These are phyloP conservation scores for Vicia sativa DNA, from an alignment of 306 rosid genomes.

Conservation along the genomic window DNA sequence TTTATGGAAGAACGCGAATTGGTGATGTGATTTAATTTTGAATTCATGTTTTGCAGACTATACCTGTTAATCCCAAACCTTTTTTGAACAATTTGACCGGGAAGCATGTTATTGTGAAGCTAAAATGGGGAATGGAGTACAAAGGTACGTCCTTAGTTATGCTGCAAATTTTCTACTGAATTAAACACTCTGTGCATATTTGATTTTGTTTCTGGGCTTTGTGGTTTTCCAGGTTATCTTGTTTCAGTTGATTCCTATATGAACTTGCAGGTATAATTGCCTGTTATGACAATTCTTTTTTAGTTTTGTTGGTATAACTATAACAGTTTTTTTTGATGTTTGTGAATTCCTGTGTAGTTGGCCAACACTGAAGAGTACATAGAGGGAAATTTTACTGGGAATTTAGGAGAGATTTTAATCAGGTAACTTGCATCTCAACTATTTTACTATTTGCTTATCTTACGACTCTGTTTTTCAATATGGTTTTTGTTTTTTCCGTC, in stretches of 20 bases:
- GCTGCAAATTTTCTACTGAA: background rate
- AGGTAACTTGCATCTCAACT: constrained; percentile 40
- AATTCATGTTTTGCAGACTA: constrained; percentile 43
- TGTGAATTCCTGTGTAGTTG: constrained; percentile 39
- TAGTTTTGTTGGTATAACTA: background rate
- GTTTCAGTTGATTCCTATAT: constrained; percentile 62
- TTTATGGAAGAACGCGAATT: too few species aligned
- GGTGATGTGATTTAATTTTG: background rate
- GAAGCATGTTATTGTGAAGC: constrained; percentile 55
- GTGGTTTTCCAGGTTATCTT: constrained; percentile 43
- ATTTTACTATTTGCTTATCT: background rate
- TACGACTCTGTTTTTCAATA: constrained; percentile 1
- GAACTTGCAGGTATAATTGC: constrained; percentile 53
- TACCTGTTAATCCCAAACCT: constrained; percentile 62
- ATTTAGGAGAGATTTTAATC: constrained; percentile 57
- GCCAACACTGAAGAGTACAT: constrained; percentile 62
- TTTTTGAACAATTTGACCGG: constrained; percentile 67
- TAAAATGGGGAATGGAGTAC: constrained; percentile 67
- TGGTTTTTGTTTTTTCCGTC: background rate
- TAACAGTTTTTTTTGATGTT: background rate
- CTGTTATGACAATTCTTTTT: background rate
- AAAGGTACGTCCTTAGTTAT: constrained; percentile 41
- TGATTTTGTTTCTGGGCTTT: background rate
- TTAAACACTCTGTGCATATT: background rate
- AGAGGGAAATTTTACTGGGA: constrained; percentile 58